phyloP scores from a whole-genome alignment of 257 asterid species.

The Cinchona pubescens region DNA sequence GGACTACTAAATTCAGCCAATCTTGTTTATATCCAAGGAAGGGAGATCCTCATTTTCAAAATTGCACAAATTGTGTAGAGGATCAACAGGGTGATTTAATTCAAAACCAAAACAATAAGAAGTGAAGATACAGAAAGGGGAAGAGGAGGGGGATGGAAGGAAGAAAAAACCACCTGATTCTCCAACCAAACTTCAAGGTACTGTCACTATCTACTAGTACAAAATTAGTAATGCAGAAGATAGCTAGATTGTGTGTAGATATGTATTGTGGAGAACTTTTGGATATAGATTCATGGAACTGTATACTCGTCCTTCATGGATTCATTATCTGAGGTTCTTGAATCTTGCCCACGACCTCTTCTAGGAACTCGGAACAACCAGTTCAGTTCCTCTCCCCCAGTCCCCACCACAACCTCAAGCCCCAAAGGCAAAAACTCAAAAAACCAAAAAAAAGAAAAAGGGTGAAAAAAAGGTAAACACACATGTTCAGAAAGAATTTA shows the following conservation, averaged over 20 bases:
- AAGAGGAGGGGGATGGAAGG: background rate
- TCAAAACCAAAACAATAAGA: background rate
- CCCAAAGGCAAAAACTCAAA: background rate
- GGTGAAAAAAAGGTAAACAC: background rate
- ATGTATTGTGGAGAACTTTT: constrained; percentile 12
- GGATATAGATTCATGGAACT: constrained; percentile 8
- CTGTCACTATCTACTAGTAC: constrained; percentile 25
- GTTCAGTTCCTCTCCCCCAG: background rate
- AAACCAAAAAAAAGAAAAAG: too few species aligned
- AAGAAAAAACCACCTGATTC: constrained; percentile 28
- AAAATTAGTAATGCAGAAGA: constrained; percentile 18
- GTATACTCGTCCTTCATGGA: too few species aligned
- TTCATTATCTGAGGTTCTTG: background rate
- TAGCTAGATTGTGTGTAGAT: constrained; percentile 8
- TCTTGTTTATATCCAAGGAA: background rate
- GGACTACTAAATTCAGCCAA: background rate
- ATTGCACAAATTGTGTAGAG: background rate
- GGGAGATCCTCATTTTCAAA: background rate
- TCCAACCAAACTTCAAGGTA: constrained; percentile 30
- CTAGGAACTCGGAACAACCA: constrained; percentile 10
- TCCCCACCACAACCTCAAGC: background rate
- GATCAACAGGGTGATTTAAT: background rate
- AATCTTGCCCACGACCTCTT: constrained; percentile 11
- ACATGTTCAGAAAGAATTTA: too few species aligned
- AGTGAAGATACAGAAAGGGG: constrained; percentile 8